Percentiles rank a stretch among this genome's conserved stretches.
phyloP scores from a whole-genome alignment of 2,329 filamentous ascomycete species.

The Zasmidium angulare region DNA sequence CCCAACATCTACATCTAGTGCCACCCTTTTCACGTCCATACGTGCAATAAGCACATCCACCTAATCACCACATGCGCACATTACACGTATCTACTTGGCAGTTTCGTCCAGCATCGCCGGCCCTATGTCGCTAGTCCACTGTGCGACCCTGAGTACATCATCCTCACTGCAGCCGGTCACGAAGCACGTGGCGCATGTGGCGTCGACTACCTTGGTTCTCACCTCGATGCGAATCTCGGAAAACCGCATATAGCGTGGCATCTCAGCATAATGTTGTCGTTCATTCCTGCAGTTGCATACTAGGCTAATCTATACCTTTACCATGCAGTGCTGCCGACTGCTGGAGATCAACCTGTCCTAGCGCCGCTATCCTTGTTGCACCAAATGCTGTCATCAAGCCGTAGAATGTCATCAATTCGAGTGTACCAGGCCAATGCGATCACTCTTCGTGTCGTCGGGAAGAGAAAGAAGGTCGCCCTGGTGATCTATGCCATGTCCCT shows the following conservation, averaged over 20 bases:
- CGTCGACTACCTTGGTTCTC: background rate
- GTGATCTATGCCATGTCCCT: background rate
- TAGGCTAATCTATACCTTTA: background rate
- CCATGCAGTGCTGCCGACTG: background rate
- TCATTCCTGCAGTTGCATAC: background rate
- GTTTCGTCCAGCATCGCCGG: no score
- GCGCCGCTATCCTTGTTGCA: background rate
- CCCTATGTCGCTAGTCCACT: no score
- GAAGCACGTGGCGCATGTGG: background rate
- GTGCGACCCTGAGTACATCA: background rate
- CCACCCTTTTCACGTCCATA: background rate
- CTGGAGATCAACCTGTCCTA: background rate
- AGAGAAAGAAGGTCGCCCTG: background rate
- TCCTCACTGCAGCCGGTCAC: background rate
- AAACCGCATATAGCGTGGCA: background rate
- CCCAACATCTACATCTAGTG: background rate
- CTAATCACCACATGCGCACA: background rate
- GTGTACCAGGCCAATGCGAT: background rate
- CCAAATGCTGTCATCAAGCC: slow-evolving; percentile 3
- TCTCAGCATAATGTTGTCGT: background rate
- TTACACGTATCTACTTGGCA: no score
- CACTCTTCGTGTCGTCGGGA: background rate
- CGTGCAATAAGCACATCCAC: background rate
- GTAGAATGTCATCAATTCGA: background rate
- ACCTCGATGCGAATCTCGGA: background rate